Evolutionary conservation across 2,329 filamentous ascomycete genomes (phyloP), one percentile per base, ranked within the genome.

Genomic region (Clonostachys rosea): DNA sequence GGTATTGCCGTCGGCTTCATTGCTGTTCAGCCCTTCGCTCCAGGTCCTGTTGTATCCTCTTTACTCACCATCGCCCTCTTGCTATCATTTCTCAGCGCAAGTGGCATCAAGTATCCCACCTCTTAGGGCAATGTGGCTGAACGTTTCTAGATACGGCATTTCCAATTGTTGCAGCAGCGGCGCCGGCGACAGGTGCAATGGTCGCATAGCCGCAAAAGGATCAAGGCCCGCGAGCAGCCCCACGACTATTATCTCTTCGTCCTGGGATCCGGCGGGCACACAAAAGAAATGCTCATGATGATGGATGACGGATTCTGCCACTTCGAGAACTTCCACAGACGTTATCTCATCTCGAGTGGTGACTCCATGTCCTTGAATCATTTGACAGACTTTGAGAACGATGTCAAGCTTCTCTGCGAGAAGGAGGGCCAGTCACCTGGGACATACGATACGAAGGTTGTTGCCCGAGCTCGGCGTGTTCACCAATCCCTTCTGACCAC

Each of bases 201-300:
- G 45, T 20, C 18, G 39, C 16, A 16, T 12, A 33, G 37, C 18
- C n/a, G 14, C 9, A 14, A 45, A 16, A 16, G 34, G 18, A 5
- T 4, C 14, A 17, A 13, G 18, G 16, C 43, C 36, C 47, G 34
- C 40, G 17, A 37, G 45, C 40, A 43, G 30, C 36, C 43, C 30
- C 47, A 57, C 5, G 67, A 68, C 24, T 79, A 91, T 64, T 73
- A 91, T 46, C 73, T 95, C 34, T 79, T 95, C 52, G 84, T 97
- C 24, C 85, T 97, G 20, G 94, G 94, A 45, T 95, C 89, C 4
- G 94, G 94, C 34, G 94, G 94, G 1, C 94, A 99, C 68, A 96
- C 94, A 1, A 85, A 90, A 43, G 94, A 99, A 67, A 95, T 99
- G 87, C 76, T 96, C 52, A 83, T 86, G 59, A 87, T 96, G 72